These are phyloP conservation scores for Exophiala lecanii-corni DNA, from an alignment of 2,329 filamentous ascomycete species.

Conservation along the genomic window DNA sequence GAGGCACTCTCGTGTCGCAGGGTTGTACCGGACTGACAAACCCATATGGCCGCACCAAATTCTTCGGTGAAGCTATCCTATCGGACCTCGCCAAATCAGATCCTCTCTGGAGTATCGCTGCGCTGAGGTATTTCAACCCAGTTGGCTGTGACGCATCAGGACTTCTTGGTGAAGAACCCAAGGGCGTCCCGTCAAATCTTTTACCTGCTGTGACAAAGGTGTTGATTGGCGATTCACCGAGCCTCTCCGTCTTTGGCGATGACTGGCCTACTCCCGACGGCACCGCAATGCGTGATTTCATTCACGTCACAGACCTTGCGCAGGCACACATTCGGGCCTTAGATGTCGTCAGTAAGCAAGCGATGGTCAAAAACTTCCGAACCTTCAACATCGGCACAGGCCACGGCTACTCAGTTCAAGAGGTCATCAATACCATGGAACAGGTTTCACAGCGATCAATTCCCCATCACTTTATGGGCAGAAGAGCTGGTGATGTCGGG, in stretches of 20 bases:
- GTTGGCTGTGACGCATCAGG: constrained; percentile 63
- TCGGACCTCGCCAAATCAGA: constrained; percentile 58
- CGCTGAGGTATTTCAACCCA: constrained; percentile 64
- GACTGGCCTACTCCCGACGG: constrained; percentile 64
- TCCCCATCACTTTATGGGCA: constrained; percentile 30
- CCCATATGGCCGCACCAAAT: constrained; percentile 63
- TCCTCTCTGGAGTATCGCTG: constrained; percentile 58
- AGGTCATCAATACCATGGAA: constrained; percentile 38
- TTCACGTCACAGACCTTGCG: constrained; percentile 63
- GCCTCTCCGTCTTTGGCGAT: constrained; percentile 58
- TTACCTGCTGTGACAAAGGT: constrained; percentile 61
- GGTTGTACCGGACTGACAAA: constrained; percentile 57
- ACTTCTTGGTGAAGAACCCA: constrained; percentile 60
- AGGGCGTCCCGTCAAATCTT: constrained; percentile 58
- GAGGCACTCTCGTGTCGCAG: constrained; percentile 40
- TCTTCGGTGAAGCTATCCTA: constrained; percentile 63
- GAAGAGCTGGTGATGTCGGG: constrained; percentile 37
- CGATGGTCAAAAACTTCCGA: constrained; percentile 46
- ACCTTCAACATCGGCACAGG: constrained; percentile 40
- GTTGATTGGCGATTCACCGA: constrained; percentile 50
- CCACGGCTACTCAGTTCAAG: constrained; percentile 35
- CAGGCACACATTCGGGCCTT: constrained; percentile 50
- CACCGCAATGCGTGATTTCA: constrained; percentile 63
- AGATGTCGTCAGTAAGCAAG: constrained; percentile 25
- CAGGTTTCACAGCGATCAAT: constrained; percentile 34